Conservation (phyloP, 495 filamentous ascomycete species). For the Letharia columbiana region DNA sequence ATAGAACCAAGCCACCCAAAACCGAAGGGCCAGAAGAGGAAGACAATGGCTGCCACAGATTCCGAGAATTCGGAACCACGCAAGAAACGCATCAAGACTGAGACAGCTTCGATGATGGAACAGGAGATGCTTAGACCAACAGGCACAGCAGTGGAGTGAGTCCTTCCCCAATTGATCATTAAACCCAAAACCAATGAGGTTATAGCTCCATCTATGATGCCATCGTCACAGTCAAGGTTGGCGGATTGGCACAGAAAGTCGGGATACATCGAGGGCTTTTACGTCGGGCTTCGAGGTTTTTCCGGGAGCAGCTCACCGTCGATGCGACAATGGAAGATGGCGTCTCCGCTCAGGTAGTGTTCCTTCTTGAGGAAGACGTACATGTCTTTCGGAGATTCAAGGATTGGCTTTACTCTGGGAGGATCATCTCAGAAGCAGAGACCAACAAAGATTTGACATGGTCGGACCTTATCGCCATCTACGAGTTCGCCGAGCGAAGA, state of each 20-base stretch:
- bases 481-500: conserved; percentile 5
- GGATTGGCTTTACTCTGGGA: conserved; percentile 9
- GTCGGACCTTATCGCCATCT: conserved; percentile 4
- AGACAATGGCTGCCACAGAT: neutral
- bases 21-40: neutral
- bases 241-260: neutral
- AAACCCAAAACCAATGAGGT: neutral
- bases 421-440: neutral
- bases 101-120: neutral
- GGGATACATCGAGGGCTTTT: conserved; percentile 8
- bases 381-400: conserved; percentile 9
- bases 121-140: neutral
- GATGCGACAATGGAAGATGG: neutral
- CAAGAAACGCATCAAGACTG: neutral
- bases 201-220: neutral
- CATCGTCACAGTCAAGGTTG: conserved; percentile 9
- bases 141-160: neutral
- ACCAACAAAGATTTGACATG: neutral
- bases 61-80: neutral
- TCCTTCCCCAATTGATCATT: neutral
- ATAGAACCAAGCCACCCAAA: neutral
- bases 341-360: neutral
- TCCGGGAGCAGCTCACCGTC: neutral
- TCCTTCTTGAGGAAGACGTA: neutral
- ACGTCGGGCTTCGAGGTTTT: neutral